Evolutionary conservation across 257 asterid species (phyloP).

Genomic region (Ophiorrhiza pumila): DNA sequence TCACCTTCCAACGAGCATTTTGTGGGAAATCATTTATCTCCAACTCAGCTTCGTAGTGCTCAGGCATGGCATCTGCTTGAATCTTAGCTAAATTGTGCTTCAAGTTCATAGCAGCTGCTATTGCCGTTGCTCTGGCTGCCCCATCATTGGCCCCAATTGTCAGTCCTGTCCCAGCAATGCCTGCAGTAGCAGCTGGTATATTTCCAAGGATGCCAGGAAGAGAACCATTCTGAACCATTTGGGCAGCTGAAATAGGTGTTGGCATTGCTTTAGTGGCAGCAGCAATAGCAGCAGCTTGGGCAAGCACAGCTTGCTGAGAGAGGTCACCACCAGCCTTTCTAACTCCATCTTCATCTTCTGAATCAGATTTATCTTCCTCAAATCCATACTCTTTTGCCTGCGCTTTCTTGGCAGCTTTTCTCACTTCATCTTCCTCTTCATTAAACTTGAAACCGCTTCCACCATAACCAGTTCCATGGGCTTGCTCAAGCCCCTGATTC

Average conservation of each 20-base stretch:
- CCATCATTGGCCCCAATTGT: conserved; percentile 42
- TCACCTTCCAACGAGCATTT: conserved; percentile 96
- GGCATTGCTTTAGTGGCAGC: conserved; percentile 40
- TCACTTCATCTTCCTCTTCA: conserved; percentile 87
- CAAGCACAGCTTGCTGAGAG: conserved; percentile 29
- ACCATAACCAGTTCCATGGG: conserved; percentile 89
- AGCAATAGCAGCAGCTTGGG: conserved; percentile 43
- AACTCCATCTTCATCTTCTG: conserved; percentile 79
- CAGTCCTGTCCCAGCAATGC: conserved; percentile 29
- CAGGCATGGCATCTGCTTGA: conserved; percentile 81
- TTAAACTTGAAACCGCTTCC: conserved; percentile 90
- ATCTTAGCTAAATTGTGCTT: conserved; percentile 84
- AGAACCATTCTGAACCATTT: conserved; percentile 23
- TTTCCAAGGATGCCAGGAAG: conserved; percentile 2
- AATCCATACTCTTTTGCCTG: conserved; percentile 85
- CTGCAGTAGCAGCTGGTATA: conserved; percentile 26
- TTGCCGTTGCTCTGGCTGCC: conserved; percentile 70
- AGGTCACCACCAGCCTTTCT: conserved; percentile 75
- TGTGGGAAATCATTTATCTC: conserved; percentile 93
- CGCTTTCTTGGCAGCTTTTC: conserved; percentile 87
- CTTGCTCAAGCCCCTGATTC: conserved; percentile 82
- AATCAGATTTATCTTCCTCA: conserved; percentile 90
- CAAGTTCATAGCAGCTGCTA: conserved; percentile 78
- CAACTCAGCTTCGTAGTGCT: conserved; percentile 82
- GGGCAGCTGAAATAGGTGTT: conserved; percentile 41